Conservation (phyloP, 176 grass and related monocot genomes). For the Carex kokanica region DNA sequence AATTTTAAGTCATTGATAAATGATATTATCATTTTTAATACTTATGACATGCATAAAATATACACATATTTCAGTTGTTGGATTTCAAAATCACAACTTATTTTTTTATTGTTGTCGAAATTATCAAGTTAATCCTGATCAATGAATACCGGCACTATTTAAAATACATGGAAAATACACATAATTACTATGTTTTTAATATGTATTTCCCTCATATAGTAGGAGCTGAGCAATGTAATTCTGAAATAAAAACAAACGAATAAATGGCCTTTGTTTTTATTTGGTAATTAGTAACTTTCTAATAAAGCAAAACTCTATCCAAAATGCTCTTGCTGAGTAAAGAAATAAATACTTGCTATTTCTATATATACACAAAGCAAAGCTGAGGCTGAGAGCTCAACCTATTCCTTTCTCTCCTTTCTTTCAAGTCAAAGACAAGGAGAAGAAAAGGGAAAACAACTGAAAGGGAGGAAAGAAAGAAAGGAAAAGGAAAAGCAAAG, state of each 20-base stretch:
- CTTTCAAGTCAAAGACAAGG: slow-evolving; percentile 15
- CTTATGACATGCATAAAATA: neutral
- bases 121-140: neutral
- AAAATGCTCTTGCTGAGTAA: slow-evolving; percentile 2
- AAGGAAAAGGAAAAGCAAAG: slow-evolving; percentile 12
- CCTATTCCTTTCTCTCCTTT: slow-evolving; percentile 33
- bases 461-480: slow-evolving; percentile 1
- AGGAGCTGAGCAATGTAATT: too few relatives aligned
- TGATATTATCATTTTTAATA: neutral
- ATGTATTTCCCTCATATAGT: too few relatives aligned
- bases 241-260: neutral
- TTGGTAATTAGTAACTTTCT: slow-evolving; percentile 26
- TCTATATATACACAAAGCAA: slow-evolving; percentile 30
- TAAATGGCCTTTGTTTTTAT: neutral
- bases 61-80: neutral
- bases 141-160: neutral
- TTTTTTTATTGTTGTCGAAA: neutral
- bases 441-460: neutral
- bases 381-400: slow-evolving; percentile 33
- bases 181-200: neutral
- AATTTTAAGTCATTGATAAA: neutral
- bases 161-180: neutral
- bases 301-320: slow-evolving; percentile 16
- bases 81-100: neutral
- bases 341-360: slow-evolving; percentile 17